A percentile compares a stretch with the other conserved stretches of the same genome.
phyloP scores from a whole-genome alignment of 306 rosid species.

The Corylus americana region DNA sequence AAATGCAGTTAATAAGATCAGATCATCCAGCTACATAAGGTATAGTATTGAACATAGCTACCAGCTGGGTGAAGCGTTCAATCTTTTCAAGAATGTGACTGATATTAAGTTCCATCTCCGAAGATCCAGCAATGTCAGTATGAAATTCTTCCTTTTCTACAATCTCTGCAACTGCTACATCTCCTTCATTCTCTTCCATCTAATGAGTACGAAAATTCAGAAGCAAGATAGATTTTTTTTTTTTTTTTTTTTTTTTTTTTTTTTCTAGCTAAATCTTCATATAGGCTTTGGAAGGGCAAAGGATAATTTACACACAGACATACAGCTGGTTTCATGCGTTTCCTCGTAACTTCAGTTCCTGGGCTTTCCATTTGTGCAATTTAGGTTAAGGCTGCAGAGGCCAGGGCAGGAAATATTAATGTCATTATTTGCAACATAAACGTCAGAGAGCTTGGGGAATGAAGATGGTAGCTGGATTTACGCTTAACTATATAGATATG shows the following conservation, averaged over 20 bases:
- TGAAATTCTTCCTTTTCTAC: conserved; percentile 49
- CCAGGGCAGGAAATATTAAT: conserved; percentile 4
- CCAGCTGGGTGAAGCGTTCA: conserved; percentile 76
- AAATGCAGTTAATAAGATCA: neutral
- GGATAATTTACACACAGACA: neutral
- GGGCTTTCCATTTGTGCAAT: conserved; percentile 41
- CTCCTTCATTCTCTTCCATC: conserved; percentile 42
- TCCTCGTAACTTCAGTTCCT: conserved; percentile 40
- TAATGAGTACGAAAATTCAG: conserved; percentile 11
- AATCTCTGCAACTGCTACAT: conserved; percentile 43
- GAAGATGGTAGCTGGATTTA: neutral
- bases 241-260: neutral
- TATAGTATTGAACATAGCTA: conserved; percentile 15
- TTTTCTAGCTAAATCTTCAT: neutral
- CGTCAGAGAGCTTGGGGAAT: neutral
- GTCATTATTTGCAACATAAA: neutral
- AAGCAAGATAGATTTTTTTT: neutral
- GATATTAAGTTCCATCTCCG: conserved; percentile 69
- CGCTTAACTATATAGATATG: neutral
- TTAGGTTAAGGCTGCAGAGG: conserved; percentile 22
- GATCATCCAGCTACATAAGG: neutral
- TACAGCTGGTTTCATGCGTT: conserved; percentile 57
- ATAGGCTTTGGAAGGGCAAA: conserved; percentile 7
- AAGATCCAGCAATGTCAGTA: conserved; percentile 44
- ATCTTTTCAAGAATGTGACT: conserved; percentile 63